Conservation (phyloP, 208 protist genomes). For the Naegleria gruberi region DNA sequence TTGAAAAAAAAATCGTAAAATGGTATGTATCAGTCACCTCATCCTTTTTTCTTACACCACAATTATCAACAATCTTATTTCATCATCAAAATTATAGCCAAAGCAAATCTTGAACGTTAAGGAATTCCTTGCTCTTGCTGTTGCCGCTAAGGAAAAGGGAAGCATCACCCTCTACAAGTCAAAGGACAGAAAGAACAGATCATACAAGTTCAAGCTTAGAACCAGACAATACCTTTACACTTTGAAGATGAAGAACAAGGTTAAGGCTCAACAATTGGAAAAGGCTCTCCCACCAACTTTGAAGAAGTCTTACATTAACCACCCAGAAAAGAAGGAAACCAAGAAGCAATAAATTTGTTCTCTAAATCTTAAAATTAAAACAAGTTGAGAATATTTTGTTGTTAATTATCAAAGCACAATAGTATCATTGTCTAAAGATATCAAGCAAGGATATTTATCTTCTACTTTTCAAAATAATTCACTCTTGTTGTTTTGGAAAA, state of each 20-base stretch:
- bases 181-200: background rate
- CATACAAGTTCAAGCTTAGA: conserved; percentile 7
- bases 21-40: too few relatives aligned
- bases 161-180: background rate
- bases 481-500: too few relatives aligned
- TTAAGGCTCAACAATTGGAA: background rate
- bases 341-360: conserved; percentile 3
- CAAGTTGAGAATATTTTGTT: background rate
- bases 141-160: background rate
- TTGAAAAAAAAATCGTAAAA: conserved; percentile 1
- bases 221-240: conserved; percentile 3
- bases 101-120: conserved; percentile 16
- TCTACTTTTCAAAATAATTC: background rate
- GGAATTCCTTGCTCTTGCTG: background rate
- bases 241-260: background rate
- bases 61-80: background rate
- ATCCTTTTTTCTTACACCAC: too few relatives aligned
- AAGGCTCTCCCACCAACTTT: background rate
- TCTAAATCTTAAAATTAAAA: background rate
- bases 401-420: too few relatives aligned
- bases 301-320: background rate
- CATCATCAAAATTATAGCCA: background rate
- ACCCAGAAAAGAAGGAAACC: background rate
- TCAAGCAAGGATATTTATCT: background rate
- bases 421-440: background rate